phyloP scores from a whole-genome alignment of 352 stramenopile genomes.

The Globisporangium spiculum region DNA sequence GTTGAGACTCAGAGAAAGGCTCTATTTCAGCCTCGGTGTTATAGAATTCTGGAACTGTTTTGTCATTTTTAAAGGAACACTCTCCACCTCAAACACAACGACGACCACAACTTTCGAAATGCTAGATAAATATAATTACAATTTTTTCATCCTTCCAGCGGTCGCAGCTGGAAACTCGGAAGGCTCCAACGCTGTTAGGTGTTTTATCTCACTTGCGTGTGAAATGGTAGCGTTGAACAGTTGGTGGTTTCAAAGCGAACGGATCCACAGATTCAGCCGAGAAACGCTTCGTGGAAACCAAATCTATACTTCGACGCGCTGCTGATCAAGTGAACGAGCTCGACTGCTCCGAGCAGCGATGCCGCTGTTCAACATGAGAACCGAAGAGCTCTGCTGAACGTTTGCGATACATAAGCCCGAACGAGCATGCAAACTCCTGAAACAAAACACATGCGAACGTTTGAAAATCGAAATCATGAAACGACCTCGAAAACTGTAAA shows the following conservation, averaged over 20 bases:
- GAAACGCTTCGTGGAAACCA: neutral
- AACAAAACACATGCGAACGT: neutral
- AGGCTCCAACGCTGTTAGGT: neutral
- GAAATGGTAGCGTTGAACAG: neutral
- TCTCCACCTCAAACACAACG: neutral
- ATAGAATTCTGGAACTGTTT: too few species aligned
- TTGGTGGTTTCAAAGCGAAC: neutral
- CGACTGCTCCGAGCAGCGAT: too few species aligned
- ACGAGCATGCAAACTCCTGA: neutral
- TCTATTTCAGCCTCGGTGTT: too few species aligned
- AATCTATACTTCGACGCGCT: too few species aligned
- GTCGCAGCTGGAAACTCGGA: neutral
- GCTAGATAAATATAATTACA: neutral
- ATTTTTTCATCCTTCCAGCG: neutral
- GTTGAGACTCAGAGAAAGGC: too few species aligned
- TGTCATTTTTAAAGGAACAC: too few species aligned
- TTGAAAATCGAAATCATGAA: neutral
- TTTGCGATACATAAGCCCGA: neutral
- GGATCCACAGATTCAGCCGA: neutral
- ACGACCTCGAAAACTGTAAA: neutral
- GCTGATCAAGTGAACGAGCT: too few species aligned
- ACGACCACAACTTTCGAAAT: neutral
- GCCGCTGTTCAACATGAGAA: too few species aligned
- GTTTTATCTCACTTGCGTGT: neutral
- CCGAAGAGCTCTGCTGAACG: too few species aligned